phyloP scores from a whole-genome alignment of 768 basidiomycete species.

The Lactarius hatsudake region DNA sequence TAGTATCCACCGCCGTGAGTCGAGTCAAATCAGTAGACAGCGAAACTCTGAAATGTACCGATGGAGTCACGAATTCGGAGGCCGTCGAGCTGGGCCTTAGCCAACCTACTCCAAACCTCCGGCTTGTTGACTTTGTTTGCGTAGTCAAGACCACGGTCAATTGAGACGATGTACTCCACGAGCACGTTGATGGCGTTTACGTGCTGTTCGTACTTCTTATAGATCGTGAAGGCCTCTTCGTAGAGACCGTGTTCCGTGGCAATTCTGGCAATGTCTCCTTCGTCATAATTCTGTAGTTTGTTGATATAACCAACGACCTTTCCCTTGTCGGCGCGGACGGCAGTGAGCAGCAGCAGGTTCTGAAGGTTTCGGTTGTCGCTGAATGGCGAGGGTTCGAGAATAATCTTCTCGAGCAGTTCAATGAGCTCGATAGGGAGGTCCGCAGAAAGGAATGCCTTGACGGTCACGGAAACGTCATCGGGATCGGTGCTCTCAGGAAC shows the following conservation, averaged over 20 bases:
- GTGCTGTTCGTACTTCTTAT: constrained; percentile 96
- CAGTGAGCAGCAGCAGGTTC: constrained; percentile 91
- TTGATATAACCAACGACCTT: constrained; percentile 98
- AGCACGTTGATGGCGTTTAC: constrained; percentile 95
- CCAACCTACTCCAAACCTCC: constrained; percentile 95
- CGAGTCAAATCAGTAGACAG: constrained; percentile 9
- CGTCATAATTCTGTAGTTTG: constrained; percentile 94
- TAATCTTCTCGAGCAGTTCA: constrained; percentile 97
- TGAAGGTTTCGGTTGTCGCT: constrained; percentile 96
- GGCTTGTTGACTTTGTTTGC: constrained; percentile 96
- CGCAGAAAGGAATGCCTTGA: constrained; percentile 96
- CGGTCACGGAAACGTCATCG: constrained; percentile 96
- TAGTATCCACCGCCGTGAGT: constrained; percentile 31
- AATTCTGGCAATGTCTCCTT: constrained; percentile 92
- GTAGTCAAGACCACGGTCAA: constrained; percentile 94
- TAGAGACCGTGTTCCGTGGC: constrained; percentile 94
- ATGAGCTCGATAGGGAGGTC: constrained; percentile 97
- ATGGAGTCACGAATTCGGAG: constrained; percentile 98
- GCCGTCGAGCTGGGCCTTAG: constrained; percentile 98
- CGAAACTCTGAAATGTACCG: constrained; percentile 44
- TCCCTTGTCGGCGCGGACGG: constrained; percentile 96
- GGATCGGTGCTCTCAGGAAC: constrained; percentile 96
- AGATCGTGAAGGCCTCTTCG: constrained; percentile 96
- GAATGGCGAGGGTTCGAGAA: constrained; percentile 96
- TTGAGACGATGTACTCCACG: constrained; percentile 96